Conservation (phyloP, 2,329 filamentous ascomycete species). For the Cladosporium oxysporum region DNA sequence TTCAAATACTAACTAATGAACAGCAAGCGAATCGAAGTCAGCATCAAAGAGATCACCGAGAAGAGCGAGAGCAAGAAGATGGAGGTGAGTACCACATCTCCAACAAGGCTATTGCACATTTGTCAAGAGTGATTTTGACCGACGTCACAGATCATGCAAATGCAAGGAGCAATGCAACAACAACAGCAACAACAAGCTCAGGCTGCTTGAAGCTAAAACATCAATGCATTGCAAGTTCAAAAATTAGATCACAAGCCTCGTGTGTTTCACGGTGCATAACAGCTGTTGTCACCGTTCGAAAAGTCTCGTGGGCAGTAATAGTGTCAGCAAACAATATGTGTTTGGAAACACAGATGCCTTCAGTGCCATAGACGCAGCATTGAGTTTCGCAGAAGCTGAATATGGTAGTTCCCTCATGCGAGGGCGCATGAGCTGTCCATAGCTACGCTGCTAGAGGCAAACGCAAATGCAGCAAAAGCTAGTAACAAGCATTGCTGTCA, state of each 20-base stretch:
- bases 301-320: background rate
- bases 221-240: background rate
- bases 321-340: background rate
- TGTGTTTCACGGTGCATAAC: background rate
- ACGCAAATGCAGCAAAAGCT: background rate
- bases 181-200: conserved; percentile 4
- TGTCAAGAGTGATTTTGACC: conserved; percentile 13
- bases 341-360: background rate
- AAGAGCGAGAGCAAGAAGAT: conserved; percentile 66
- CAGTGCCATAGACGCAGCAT: background rate
- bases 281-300: background rate
- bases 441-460: background rate
- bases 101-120: background rate
- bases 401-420: background rate
- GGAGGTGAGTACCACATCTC: conserved; percentile 54
- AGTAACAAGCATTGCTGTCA: background rate
- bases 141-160: conserved; percentile 44
- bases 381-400: background rate
- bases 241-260: background rate
- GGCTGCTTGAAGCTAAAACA: background rate
- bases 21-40: conserved; percentile 66
- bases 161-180: conserved; percentile 46
- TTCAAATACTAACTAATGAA: conserved; percentile 12
- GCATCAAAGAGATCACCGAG: conserved; percentile 64
- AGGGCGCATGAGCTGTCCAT: background rate